Evolutionary conservation across 345 rosid species (phyloP).

Genomic region (Fremontodendron californicum): DNA sequence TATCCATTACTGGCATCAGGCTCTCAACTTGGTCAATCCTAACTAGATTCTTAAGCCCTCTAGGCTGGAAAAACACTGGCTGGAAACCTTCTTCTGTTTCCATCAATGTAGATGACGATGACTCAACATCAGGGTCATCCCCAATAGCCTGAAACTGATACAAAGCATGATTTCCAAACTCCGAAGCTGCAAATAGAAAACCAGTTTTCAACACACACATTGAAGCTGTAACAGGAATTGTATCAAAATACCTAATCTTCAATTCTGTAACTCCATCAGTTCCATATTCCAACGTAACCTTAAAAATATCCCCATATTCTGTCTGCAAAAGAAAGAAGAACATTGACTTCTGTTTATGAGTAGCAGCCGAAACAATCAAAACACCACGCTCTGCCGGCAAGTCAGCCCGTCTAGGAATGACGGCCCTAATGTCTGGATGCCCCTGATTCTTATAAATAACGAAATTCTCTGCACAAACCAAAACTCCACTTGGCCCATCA

Average conservation of each 20-base stretch:
- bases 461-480: constrained; percentile 95
- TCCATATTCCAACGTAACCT: constrained; percentile 77
- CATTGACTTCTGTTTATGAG: constrained; percentile 81
- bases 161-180: constrained; percentile 92
- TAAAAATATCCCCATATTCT: constrained; percentile 88
- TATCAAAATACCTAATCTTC: constrained; percentile 93
- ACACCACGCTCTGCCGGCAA: constrained; percentile 93
- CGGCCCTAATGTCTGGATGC: constrained; percentile 84
- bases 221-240: constrained; percentile 80
- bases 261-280: constrained; percentile 70
- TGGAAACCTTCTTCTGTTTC: constrained; percentile 97
- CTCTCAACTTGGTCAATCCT: constrained; percentile 96
- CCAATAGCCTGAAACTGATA: constrained; percentile 98
- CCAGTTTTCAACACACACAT: constrained; percentile 92
- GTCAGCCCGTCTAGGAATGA: constrained; percentile 89
- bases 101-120: constrained; percentile 84
- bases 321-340: constrained; percentile 97
- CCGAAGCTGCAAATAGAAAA: constrained; percentile 85
- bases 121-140: constrained; percentile 85
- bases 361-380: constrained; percentile 86
- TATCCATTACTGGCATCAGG: constrained; percentile 97
- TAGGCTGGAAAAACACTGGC: constrained; percentile 92
- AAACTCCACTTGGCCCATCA: constrained; percentile 95
- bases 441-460: constrained; percentile 96
- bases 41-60: constrained; percentile 88